Percentiles rank a stretch among this genome's conserved stretches.
These are phyloP conservation scores for Mesotaenium endlicherianum DNA, from an alignment of 139 green algal species.

Conservation along the genomic window DNA sequence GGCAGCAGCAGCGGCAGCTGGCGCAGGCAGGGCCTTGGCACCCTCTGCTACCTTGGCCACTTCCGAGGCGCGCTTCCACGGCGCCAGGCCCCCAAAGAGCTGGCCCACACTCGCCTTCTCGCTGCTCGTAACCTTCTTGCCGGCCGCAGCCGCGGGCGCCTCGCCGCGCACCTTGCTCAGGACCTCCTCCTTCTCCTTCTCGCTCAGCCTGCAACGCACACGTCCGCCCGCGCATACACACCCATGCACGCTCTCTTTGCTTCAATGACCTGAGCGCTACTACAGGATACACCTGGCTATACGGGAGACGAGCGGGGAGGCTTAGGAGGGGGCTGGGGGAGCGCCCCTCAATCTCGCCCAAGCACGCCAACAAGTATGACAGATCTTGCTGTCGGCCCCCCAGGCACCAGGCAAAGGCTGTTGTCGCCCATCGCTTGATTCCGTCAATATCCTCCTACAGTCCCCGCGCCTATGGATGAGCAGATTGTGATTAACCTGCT, in stretches of 20 bases:
- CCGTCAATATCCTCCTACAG: too few relatives aligned
- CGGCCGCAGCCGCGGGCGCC: background rate
- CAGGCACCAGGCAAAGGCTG: too few relatives aligned
- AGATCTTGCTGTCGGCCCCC: too few relatives aligned
- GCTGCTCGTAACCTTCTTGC: background rate
- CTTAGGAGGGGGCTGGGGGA: too few relatives aligned
- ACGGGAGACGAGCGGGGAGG: too few relatives aligned
- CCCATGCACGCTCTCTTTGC: background rate
- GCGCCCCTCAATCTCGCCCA: too few relatives aligned
- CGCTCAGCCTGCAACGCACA: constrained; percentile 29
- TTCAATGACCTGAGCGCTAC: background rate
- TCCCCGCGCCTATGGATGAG: too few relatives aligned
- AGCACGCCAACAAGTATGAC: too few relatives aligned
- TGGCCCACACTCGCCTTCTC: background rate
- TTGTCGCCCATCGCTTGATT: too few relatives aligned
- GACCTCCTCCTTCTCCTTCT: constrained; percentile 24
- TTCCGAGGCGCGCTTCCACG: constrained; percentile 15
- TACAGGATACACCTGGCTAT: background rate
- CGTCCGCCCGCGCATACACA: too few relatives aligned
- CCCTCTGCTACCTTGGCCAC: constrained; percentile 24
- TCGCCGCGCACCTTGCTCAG: background rate
- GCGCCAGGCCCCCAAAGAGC: background rate
- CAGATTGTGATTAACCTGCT: too few relatives aligned
- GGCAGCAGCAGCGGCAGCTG: background rate
- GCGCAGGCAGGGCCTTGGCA: constrained; percentile 13